These are phyloP conservation scores for Starmerella potacharoeniae DNA, from an alignment of 805 yeast species.

Conservation along the genomic window DNA sequence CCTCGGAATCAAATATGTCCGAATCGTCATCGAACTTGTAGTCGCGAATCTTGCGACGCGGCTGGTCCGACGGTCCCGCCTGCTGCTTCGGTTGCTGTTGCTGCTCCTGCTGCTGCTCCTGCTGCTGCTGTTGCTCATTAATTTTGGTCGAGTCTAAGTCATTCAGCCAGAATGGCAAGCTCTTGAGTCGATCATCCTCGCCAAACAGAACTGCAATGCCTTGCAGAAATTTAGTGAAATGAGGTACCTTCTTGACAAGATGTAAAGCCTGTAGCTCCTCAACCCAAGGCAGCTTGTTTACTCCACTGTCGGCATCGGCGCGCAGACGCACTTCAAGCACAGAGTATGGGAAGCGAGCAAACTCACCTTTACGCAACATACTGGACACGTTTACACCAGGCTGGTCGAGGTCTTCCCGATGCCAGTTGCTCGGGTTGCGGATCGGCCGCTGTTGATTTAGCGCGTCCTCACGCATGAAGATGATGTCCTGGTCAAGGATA, in stretches of 20 bases:
- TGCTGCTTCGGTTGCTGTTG: conserved; percentile 37
- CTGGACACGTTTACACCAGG: conserved; percentile 59
- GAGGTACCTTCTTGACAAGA: conserved; percentile 85
- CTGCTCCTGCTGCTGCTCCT: neutral
- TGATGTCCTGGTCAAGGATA: conserved; percentile 77
- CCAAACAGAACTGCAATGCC: conserved; percentile 81
- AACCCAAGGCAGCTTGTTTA: conserved; percentile 48
- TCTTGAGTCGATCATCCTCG: conserved; percentile 82
- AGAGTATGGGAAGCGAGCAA: conserved; percentile 55
- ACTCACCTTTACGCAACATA: conserved; percentile 77
- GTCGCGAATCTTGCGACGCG: neutral
- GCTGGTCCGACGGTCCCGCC: conserved; percentile 1
- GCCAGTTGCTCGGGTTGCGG: conserved; percentile 84
- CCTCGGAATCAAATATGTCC: conserved; percentile 37
- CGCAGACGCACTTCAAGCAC: conserved; percentile 77
- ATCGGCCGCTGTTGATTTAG: conserved; percentile 78
- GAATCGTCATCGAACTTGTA: conserved; percentile 37
- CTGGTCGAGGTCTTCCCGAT: conserved; percentile 74
- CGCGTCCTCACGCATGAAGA: conserved; percentile 81
- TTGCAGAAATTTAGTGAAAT: conserved; percentile 84
- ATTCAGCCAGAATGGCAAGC: conserved; percentile 89
- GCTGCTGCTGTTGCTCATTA: conserved; percentile 46
- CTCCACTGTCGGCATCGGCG: conserved; percentile 30
- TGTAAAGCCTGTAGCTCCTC: conserved; percentile 73
- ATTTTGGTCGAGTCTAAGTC: conserved; percentile 48